Conservation (phyloP, 768 basidiomycete species). For the Filobasidium floriforme region DNA sequence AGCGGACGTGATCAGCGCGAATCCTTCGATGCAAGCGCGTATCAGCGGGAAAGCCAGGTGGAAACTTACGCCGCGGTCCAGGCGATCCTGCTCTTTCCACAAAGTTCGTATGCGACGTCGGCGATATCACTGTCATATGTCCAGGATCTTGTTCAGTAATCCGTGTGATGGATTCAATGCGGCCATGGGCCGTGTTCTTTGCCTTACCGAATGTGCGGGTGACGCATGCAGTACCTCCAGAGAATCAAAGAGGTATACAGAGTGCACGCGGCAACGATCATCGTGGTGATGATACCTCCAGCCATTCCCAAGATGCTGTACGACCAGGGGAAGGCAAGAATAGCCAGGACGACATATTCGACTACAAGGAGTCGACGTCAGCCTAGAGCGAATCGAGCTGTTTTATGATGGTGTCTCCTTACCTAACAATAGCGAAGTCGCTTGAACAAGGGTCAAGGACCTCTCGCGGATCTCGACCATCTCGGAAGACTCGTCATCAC, state of each 20-base stretch:
- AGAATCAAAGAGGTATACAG: constrained; percentile 29
- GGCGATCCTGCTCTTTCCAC: constrained; percentile 17
- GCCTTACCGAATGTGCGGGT: constrained; percentile 17
- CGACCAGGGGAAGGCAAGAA: constrained; percentile 30
- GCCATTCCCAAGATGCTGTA: constrained; percentile 30
- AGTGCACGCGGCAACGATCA: constrained; percentile 23
- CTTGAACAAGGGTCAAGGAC: constrained; percentile 18
- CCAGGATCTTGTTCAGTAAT: not conserved
- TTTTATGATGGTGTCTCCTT: not conserved
- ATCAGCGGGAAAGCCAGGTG: not conserved
- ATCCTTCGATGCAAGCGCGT: not conserved
- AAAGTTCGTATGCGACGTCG: constrained; percentile 27
- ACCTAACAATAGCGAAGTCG: constrained; percentile 18
- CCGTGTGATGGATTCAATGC: no score
- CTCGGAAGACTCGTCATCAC: constrained; percentile 15
- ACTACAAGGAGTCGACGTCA: constrained; percentile 2
- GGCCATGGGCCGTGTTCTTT: no score
- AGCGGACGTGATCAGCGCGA: not conserved
- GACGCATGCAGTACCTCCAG: constrained; percentile 25
- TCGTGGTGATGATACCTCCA: constrained; percentile 24
- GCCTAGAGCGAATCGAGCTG: not conserved
- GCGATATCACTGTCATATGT: constrained; percentile 23
- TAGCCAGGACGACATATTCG: constrained; percentile 31
- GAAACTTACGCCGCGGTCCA: constrained; percentile 21
- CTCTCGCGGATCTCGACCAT: constrained; percentile 21